phyloP scores from a whole-genome alignment of 1,284 basidiomycete genomes.

The Ganoderma boninense region DNA sequence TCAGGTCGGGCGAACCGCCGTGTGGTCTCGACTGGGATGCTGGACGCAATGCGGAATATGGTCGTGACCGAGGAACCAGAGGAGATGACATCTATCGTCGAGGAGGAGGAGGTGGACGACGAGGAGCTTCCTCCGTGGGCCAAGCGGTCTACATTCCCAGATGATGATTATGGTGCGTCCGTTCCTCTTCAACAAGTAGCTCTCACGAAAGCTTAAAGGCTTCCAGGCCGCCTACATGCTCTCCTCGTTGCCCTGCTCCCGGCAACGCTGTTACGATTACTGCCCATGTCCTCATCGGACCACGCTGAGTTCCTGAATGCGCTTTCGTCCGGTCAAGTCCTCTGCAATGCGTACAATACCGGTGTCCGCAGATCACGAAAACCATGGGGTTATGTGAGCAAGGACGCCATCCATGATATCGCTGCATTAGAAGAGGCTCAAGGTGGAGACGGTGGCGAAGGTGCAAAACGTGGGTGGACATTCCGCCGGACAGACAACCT shows the following conservation, averaged over 20 bases:
- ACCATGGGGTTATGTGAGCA: conserved; percentile 89
- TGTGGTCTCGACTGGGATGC: conserved; percentile 62
- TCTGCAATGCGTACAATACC: conserved; percentile 84
- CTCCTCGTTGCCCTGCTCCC: conserved; percentile 60
- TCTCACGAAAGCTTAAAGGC: not conserved
- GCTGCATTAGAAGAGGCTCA: conserved; percentile 61
- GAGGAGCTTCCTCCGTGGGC: conserved; percentile 82
- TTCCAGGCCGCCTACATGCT: conserved; percentile 65
- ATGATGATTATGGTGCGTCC: conserved; percentile 65
- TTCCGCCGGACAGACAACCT: conserved; percentile 87
- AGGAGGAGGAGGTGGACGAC: conserved; percentile 66
- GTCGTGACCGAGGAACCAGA: conserved; percentile 68
- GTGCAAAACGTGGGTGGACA: conserved; percentile 67
- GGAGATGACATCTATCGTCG: conserved; percentile 55
- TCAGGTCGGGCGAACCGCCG: conserved; percentile 46
- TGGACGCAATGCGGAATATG: conserved; percentile 57
- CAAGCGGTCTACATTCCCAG: conserved; percentile 57
- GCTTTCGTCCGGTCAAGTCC: conserved; percentile 80
- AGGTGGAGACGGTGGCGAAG: conserved; percentile 46
- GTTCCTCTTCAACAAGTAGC: not conserved
- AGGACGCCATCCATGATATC: conserved; percentile 82
- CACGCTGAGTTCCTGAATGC: conserved; percentile 58
- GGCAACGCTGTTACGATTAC: conserved; percentile 49
- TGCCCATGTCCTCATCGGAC: conserved; percentile 50
- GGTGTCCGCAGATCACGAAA: conserved; percentile 81